These are phyloP conservation scores for Balansia obtecta DNA, from an alignment of 2,329 filamentous ascomycete species.

Conservation along the genomic window DNA sequence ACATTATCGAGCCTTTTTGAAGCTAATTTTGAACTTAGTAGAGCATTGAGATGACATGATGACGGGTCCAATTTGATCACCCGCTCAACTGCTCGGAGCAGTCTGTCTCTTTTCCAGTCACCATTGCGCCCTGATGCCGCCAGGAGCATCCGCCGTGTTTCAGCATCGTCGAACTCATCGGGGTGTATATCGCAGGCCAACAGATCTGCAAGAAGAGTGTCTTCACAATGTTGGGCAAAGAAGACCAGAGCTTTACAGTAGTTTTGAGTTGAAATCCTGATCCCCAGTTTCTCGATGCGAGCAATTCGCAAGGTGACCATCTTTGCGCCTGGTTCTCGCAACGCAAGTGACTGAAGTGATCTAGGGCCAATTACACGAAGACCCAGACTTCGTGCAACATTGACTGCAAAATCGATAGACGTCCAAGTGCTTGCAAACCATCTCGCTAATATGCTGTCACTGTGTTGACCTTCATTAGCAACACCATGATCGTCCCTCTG, in stretches of 20 bases:
- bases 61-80: constrained; percentile 11
- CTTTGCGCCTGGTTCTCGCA: constrained; percentile 45
- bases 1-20: constrained; percentile 11
- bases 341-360: constrained; percentile 64
- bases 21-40: constrained; percentile 10
- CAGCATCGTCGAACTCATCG: constrained; percentile 38
- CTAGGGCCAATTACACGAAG: constrained; percentile 61
- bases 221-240: constrained; percentile 47
- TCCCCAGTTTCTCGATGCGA: constrained; percentile 47
- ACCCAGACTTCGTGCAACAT: constrained; percentile 57
- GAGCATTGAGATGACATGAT: constrained; percentile 14
- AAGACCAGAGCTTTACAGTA: constrained; percentile 55
- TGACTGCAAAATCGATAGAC: constrained; percentile 58
- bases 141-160: constrained; percentile 27
- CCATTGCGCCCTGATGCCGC: constrained; percentile 16
- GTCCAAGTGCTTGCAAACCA: constrained; percentile 67
- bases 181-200: constrained; percentile 40
- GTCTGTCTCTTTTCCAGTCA: constrained; percentile 28
- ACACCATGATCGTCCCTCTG: not conserved
- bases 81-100: constrained; percentile 31
- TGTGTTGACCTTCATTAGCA: constrained; percentile 12
- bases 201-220: constrained; percentile 31
- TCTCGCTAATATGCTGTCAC: constrained; percentile 54
- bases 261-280: constrained; percentile 47
- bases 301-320: constrained; percentile 47